Evolutionary conservation across 2,329 filamentous ascomycete genomes (phyloP).

Genomic region (Curvularia lunata): DNA sequence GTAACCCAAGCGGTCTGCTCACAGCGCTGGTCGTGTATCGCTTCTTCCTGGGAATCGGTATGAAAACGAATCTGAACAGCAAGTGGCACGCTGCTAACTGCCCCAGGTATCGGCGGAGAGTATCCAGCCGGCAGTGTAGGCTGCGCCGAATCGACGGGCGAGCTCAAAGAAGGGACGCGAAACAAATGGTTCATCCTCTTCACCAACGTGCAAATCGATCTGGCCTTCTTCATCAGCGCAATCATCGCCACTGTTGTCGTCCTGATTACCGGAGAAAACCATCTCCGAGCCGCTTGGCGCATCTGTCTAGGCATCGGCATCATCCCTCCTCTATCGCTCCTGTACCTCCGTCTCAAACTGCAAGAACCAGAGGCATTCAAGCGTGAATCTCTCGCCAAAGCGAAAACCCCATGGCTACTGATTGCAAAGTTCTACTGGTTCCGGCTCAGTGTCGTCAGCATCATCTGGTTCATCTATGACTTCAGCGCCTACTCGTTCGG

Average conservation of each 20-base stretch:
- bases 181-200: constrained; percentile 85
- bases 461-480: constrained; percentile 65
- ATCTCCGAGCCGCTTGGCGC: constrained; percentile 80
- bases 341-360: constrained; percentile 64
- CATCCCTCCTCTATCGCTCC: constrained; percentile 59
- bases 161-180: constrained; percentile 79
- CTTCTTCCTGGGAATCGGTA: constrained; percentile 71
- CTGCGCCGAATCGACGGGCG: constrained; percentile 81
- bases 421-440: constrained; percentile 63
- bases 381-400: constrained; percentile 56
- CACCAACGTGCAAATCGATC: constrained; percentile 86
- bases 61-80: background rate
- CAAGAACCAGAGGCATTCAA: constrained; percentile 62
- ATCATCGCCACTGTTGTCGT: constrained; percentile 75
- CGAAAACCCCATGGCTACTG: constrained; percentile 49
- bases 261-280: constrained; percentile 60
- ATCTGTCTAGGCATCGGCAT: constrained; percentile 68
- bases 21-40: constrained; percentile 81
- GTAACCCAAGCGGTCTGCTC: constrained; percentile 73
- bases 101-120: constrained; percentile 73
- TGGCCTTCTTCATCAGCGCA: constrained; percentile 80
- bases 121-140: constrained; percentile 85
- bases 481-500: constrained; percentile 86
- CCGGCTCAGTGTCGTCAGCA: constrained; percentile 59
- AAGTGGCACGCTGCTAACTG: background rate